These are phyloP conservation scores for Byssoonygena ceratinophila DNA, from an alignment of 2,329 filamentous ascomycete species.

Conservation along the genomic window DNA sequence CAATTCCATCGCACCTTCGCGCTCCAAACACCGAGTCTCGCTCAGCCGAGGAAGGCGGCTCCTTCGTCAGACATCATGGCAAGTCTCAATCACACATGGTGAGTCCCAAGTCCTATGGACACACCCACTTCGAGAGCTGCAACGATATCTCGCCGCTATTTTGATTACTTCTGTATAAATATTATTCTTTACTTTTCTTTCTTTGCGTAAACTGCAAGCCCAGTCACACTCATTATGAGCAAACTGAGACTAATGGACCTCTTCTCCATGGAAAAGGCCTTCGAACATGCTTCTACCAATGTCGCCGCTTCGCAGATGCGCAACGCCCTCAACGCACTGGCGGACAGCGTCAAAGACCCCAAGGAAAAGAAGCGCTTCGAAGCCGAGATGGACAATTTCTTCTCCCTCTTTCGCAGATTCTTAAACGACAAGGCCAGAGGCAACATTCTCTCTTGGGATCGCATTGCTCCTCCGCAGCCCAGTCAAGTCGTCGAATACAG, in stretches of 20 bases:
- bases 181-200: background rate
- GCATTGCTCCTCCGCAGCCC: slow-evolving; percentile 84
- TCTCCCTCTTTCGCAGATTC: slow-evolving; percentile 94
- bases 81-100: slow-evolving; percentile 49
- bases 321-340: slow-evolving; percentile 85
- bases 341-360: slow-evolving; percentile 78
- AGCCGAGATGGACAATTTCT: slow-evolving; percentile 99
- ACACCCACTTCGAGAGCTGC: background rate
- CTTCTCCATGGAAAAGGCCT: slow-evolving; percentile 54
- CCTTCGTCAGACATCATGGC: slow-evolving; percentile 40
- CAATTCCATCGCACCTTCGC: slow-evolving; percentile 71
- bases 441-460: slow-evolving; percentile 90
- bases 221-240: too few species aligned
- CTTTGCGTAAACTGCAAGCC: background rate
- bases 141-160: background rate
- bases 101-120: slow-evolving; percentile 24
- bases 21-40: slow-evolving; percentile 37
- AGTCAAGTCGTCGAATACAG: slow-evolving; percentile 94
- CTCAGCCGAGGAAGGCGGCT: slow-evolving; percentile 22
- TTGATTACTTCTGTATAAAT: background rate
- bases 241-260: slow-evolving; percentile 7
- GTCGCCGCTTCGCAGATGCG: slow-evolving; percentile 98
- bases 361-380: slow-evolving; percentile 72
- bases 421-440: slow-evolving; percentile 98
- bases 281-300: slow-evolving; percentile 97